Evolutionary conservation across 169 alveolate species (phyloP).

Genomic region (Plasmodium billcollinsi): DNA sequence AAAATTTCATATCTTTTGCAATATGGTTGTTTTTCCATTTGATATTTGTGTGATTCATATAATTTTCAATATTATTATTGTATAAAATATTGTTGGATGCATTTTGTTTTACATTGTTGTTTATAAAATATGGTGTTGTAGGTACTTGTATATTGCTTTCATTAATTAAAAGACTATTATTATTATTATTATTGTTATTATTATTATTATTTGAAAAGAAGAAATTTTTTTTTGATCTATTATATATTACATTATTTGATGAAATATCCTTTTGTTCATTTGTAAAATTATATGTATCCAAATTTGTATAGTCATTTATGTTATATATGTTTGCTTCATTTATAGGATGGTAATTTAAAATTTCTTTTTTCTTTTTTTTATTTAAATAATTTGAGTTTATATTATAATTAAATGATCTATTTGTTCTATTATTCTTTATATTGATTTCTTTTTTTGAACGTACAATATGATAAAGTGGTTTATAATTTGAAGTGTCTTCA

Average conservation of each 20-base stretch:
- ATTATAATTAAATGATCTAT: too few species aligned
- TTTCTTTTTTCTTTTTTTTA: background rate
- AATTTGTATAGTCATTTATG: background rate
- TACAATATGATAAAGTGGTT: background rate
- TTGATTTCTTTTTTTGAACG: background rate
- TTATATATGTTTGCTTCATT: background rate
- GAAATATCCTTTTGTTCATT: constrained; percentile 1
- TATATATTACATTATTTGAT: background rate
- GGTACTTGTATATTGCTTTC: background rate
- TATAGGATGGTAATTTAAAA: background rate
- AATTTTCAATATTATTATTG: background rate
- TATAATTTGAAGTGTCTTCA: constrained; percentile 3
- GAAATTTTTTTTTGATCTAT: too few species aligned
- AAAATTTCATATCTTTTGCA: background rate
- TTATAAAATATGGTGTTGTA: background rate
- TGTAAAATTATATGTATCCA: background rate
- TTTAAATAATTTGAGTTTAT: too few species aligned
- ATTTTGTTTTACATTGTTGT: constrained; percentile 1
- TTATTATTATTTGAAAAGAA: background rate
- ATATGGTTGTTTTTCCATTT: background rate
- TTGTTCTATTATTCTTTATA: too few species aligned
- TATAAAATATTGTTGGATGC: background rate
- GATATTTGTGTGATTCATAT: background rate
- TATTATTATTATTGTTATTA: background rate
- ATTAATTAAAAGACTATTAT: background rate